phyloP scores from a whole-genome alignment of 2,329 filamentous ascomycete species.

The Neodidymelliopsis sp. region DNA sequence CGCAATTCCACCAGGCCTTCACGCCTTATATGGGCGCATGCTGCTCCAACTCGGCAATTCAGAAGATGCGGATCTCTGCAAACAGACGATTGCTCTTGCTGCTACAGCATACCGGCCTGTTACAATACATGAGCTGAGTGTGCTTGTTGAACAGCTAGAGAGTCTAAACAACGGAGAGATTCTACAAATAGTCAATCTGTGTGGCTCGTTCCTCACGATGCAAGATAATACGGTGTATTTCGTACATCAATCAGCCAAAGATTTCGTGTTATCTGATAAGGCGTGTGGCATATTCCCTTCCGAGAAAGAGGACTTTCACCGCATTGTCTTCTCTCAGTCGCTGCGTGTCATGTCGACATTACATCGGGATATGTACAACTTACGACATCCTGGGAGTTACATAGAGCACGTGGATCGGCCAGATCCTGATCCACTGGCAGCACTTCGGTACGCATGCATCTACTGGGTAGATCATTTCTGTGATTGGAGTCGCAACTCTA shows the following conservation, averaged over 20 bases:
- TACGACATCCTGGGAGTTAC: constrained; percentile 23
- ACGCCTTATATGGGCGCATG: constrained; percentile 52
- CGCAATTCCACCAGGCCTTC: constrained; percentile 47
- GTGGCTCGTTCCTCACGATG: constrained; percentile 43
- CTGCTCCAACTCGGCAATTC: constrained; percentile 40
- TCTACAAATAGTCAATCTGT: constrained; percentile 43
- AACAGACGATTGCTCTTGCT: constrained; percentile 45
- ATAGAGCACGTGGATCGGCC: constrained; percentile 29
- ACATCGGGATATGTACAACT: constrained; percentile 32
- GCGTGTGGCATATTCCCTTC: background rate
- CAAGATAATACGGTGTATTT: constrained; percentile 29
- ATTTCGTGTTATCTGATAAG: constrained; percentile 44
- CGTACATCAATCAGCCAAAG: constrained; percentile 56
- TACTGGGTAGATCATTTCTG: constrained; percentile 47
- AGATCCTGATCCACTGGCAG: constrained; percentile 32
- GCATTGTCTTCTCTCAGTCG: background rate
- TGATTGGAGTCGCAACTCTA: constrained; percentile 12
- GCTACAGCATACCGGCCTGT: constrained; percentile 49
- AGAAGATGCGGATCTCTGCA: constrained; percentile 42
- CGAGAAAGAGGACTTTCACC: background rate
- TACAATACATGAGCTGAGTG: constrained; percentile 43
- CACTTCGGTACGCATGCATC: constrained; percentile 37
- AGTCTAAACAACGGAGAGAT: background rate
- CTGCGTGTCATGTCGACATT: constrained; percentile 33
- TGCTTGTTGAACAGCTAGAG: constrained; percentile 25